Conservation (phyloP, 495 filamentous ascomycete genomes). For the Ramalina intermedia region DNA sequence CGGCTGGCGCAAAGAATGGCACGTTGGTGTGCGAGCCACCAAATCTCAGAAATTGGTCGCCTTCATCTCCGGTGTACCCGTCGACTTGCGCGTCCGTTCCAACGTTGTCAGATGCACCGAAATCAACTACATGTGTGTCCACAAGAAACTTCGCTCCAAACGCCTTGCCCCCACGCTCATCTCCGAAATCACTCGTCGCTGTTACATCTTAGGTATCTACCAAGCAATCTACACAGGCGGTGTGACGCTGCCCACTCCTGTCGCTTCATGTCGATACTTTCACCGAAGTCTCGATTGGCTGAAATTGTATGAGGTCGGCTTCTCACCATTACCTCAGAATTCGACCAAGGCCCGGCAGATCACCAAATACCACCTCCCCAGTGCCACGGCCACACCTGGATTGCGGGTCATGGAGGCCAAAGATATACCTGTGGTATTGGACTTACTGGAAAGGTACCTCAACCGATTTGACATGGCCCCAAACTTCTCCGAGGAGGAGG, state of each 20-base stretch:
- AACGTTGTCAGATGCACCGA: constrained; percentile 66
- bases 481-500: constrained; percentile 60
- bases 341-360: constrained; percentile 74
- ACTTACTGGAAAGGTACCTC: constrained; percentile 64
- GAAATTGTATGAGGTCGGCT: constrained; percentile 86
- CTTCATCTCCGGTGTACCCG: constrained; percentile 86
- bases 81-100: constrained; percentile 62
- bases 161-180: constrained; percentile 85
- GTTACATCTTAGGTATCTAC: constrained; percentile 68
- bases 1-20: constrained; percentile 93
- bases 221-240: constrained; percentile 94
- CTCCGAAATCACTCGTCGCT: constrained; percentile 87
- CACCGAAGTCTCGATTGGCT: constrained; percentile 88
- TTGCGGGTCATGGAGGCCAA: constrained; percentile 67
- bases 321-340: constrained; percentile 64
- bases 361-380: constrained; percentile 62
- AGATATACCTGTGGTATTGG: constrained; percentile 64
- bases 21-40: constrained; percentile 74
- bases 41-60: constrained; percentile 73
- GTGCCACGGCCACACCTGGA: constrained; percentile 51
- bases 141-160: constrained; percentile 93
- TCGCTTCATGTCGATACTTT: constrained; percentile 87
- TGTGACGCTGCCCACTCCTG: constrained; percentile 73
- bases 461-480: constrained; percentile 72
- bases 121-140: constrained; percentile 94